These are phyloP conservation scores for Collybia mongolica DNA, from an alignment of 768 basidiomycete genomes.

Conservation along the genomic window DNA sequence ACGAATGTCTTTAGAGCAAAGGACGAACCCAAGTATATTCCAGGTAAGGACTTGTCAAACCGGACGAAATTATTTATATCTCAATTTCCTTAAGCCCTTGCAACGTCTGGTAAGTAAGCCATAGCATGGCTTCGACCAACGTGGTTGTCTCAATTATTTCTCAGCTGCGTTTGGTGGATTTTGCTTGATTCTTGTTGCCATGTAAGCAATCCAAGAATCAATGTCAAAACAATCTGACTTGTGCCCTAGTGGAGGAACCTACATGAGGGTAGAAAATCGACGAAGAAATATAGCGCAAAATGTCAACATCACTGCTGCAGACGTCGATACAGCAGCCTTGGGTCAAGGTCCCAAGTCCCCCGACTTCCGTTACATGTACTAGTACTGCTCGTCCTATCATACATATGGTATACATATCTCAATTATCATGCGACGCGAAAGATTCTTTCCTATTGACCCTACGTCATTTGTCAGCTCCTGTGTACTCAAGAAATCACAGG, in stretches of 20 bases:
- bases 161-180: constrained; percentile 46
- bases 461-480: background rate
- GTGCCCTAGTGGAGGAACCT: constrained; percentile 35
- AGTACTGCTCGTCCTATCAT: background rate
- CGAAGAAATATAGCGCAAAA: constrained; percentile 41
- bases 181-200: constrained; percentile 40
- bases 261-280: constrained; percentile 49
- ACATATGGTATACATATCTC: background rate
- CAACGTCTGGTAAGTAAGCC: constrained; percentile 36
- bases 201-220: constrained; percentile 19
- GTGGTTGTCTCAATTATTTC: background rate
- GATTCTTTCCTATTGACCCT: background rate
- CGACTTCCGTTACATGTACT: constrained; percentile 47
- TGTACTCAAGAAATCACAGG: constrained; percentile 14
- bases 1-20: constrained; percentile 51
- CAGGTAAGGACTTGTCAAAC: constrained; percentile 23
- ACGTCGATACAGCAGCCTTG: constrained; percentile 43
- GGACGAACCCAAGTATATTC: constrained; percentile 50
- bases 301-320: constrained; percentile 36
- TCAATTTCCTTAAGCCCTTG: constrained; percentile 29
- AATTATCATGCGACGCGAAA: background rate
- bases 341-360: constrained; percentile 39
- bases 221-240: constrained; percentile 3
- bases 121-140: background rate
- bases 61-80: background rate